phyloP scores from a whole-genome alignment of 306 rosid species.

The Senna tora region DNA sequence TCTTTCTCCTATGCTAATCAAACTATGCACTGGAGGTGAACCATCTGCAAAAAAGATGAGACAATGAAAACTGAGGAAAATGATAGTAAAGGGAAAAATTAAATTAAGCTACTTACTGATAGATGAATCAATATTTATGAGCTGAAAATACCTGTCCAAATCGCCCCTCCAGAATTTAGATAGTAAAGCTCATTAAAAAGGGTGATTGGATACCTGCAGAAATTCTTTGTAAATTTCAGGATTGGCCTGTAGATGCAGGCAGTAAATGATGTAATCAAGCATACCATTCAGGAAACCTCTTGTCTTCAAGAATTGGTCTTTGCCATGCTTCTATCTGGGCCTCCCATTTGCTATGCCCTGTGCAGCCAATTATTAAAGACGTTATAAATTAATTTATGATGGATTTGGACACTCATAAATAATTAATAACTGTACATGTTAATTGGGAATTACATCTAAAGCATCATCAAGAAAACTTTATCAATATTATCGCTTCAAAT shows the following conservation, averaged over 20 bases:
- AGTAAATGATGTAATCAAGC: conserved; percentile 42
- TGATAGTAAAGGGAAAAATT: conserved; percentile 17
- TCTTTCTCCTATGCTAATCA: conserved; percentile 53
- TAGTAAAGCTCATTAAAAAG: conserved; percentile 92
- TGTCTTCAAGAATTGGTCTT: conserved; percentile 87
- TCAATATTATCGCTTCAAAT: conserved; percentile 29
- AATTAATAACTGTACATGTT: conserved; percentile 11
- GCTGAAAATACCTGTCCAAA: conserved; percentile 85
- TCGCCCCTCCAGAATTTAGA: conserved; percentile 87
- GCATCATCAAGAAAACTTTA: conserved; percentile 17
- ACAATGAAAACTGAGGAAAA: conserved; percentile 13
- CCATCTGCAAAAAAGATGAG: conserved; percentile 64
- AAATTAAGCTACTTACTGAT: conserved; percentile 5
- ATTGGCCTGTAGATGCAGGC: conserved; percentile 11
- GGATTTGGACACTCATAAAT: conserved; percentile 29
- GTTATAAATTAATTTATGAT: conserved; percentile 15
- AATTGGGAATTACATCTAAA: conserved; percentile 35
- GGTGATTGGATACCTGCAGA: conserved; percentile 84
- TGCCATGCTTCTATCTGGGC: conserved; percentile 92
- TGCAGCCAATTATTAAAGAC: conserved; percentile 29
- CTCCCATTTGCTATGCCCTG: conserved; percentile 85
- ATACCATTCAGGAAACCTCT: conserved; percentile 95
- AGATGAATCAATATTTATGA: conserved; percentile 12
- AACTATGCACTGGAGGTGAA: conserved; percentile 62
- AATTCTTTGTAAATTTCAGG: conserved; percentile 39